These are phyloP conservation scores for Gymnopilus junonius DNA, from an alignment of 768 basidiomycete genomes.

Conservation along the genomic window DNA sequence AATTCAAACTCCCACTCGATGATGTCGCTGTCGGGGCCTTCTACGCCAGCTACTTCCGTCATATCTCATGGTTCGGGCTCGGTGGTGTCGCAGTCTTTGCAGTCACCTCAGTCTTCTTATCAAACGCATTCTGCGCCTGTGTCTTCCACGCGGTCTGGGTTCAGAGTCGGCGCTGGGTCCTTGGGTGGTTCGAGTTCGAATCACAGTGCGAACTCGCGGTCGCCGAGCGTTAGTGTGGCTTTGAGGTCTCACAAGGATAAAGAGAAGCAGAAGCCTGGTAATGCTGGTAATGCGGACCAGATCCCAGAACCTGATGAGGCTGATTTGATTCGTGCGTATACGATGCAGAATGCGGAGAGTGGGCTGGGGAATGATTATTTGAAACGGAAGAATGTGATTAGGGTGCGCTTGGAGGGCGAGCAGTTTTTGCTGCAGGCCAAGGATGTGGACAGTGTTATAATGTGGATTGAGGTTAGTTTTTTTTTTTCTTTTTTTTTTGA, in stretches of 20 bases:
- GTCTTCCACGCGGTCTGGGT: conserved; percentile 9
- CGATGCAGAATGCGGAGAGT: conserved; percentile 89
- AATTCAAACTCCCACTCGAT: no score
- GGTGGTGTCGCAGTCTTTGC: neutral
- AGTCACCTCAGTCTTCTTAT: neutral
- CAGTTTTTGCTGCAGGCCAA: conserved; percentile 94
- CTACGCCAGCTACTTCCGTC: conserved; percentile 12
- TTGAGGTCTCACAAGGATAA: conserved; percentile 8
- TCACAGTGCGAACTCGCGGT: neutral
- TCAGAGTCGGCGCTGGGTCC: conserved; percentile 17
- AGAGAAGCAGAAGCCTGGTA: conserved; percentile 21
- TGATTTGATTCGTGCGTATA: conserved; percentile 72
- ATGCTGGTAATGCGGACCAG: conserved; percentile 15
- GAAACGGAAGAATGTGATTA: conserved; percentile 93
- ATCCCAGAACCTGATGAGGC: conserved; percentile 47
- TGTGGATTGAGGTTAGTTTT: conserved; percentile 92
- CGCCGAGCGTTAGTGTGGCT: neutral
- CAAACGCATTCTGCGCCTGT: neutral
- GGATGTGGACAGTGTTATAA: conserved; percentile 83
- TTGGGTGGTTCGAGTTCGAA: conserved; percentile 1
- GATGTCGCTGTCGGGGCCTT: conserved; percentile 7
- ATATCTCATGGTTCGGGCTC: neutral
- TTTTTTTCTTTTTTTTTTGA: conserved; percentile 12
- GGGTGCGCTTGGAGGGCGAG: conserved; percentile 91
- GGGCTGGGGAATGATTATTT: conserved; percentile 94